These are phyloP conservation scores for Ceriops zippeliana DNA, from an alignment of 345 rosid genomes.

Conservation along the genomic window DNA sequence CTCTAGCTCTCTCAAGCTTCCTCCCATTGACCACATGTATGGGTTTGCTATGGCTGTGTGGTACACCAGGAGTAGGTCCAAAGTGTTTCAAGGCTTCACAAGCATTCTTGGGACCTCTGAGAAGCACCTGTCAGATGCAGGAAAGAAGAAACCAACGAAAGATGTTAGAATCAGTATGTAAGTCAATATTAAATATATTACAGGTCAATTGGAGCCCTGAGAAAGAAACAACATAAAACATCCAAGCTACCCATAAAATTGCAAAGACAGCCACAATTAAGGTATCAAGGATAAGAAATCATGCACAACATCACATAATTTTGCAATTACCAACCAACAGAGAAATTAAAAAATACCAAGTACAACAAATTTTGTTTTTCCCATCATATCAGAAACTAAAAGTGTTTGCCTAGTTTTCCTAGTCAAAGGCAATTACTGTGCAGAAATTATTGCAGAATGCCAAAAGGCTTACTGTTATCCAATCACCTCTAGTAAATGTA, in stretches of 20 bases:
- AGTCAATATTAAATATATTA: background rate
- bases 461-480: too few species aligned
- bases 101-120: slow-evolving; percentile 13
- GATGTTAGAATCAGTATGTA: background rate
- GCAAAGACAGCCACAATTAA: background rate
- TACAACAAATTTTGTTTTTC: too few species aligned
- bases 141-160: background rate
- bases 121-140: slow-evolving; percentile 49
- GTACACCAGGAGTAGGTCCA: slow-evolving; percentile 58
- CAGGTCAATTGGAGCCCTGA: background rate
- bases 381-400: too few species aligned
- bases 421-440: too few species aligned
- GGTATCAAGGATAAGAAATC: background rate
- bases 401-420: too few species aligned
- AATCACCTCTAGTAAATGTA: too few species aligned
- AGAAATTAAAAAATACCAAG: too few species aligned
- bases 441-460: too few species aligned
- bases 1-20: slow-evolving; percentile 83
- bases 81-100: background rate
- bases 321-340: too few species aligned
- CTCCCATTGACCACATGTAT: slow-evolving; percentile 72
- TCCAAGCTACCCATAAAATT: background rate
- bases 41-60: slow-evolving; percentile 84
- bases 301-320: too few species aligned
- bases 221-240: background rate